Evolutionary conservation across 2,329 filamentous ascomycete genomes (phyloP), one percentile per base, ranked within the genome.

Genomic region (Nigrospora osmanthi): DNA sequence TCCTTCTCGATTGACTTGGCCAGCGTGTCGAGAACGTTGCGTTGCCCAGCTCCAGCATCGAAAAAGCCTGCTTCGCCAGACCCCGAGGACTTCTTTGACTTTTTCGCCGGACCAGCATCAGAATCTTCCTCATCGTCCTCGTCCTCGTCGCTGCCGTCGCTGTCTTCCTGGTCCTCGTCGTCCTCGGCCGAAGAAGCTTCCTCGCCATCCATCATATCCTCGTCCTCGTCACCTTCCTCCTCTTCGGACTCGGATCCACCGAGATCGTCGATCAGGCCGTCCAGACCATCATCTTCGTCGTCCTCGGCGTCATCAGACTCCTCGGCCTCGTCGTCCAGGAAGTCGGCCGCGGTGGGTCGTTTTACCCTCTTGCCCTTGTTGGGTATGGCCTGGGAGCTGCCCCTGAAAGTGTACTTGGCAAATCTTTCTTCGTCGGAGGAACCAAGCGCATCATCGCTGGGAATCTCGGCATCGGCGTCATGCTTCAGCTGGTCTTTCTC

Each of bases 371-470:
- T 56, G 11, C 47, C 54, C 49, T 60, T 57, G 38, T 62, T 52
- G 14, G 58, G 59, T 43, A 63, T 67, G 5, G 73, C 69, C 49
- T 75, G 76, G 2, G 71, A 73, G 61, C 78, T 83, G 17, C 78
- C 78, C 31, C 75, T 67, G 51, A 83, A 83, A 0, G 68, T 78
- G 59, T 87, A 95, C 1, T 79, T 80, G 52, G 85, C 81, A 56
- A 95, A 89, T 42, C 76, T 77, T 61, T 94, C 89, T 52, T 88
- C 83, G 55, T 97, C 91, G 52, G 87, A 93, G 44, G 86, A 82
- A 3, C 82, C 87, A 58, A 97, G 83, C 0, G 89, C 91, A 33
- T 76, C 66, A 46, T 83, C 79, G 55, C 79, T 83, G 40, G 77
- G 72, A 46, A 83, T 83, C 52, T 83, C 79, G 28, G 61, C 66